Evolutionary conservation across 352 stramenopile genomes (phyloP).

Genomic region (Pilasporangium apinafurcum): DNA sequence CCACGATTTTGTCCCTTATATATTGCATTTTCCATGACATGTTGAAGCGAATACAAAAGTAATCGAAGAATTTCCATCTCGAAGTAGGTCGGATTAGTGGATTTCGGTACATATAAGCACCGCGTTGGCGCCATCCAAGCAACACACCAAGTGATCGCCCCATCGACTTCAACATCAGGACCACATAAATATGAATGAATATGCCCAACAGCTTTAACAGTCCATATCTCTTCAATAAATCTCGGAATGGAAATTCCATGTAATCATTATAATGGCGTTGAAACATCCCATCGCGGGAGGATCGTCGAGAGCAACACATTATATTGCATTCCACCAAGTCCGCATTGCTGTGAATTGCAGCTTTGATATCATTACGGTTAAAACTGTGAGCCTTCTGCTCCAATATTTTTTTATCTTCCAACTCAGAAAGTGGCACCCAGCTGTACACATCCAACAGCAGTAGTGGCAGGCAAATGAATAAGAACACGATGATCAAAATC

Average conservation of each 20-base stretch:
- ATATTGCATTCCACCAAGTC: conserved; percentile 20
- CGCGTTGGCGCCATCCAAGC: conserved; percentile 25
- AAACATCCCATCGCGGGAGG: background rate
- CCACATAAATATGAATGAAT: conserved; percentile 44
- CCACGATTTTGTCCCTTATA: conserved; percentile 48
- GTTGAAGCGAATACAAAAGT: conserved; percentile 52
- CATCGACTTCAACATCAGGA: conserved; percentile 47
- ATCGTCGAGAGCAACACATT: background rate
- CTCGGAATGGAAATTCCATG: conserved; percentile 14
- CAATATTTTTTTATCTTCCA: conserved; percentile 20
- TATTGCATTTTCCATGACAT: conserved; percentile 51
- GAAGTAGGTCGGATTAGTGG: conserved; percentile 12
- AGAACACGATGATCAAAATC: conserved; percentile 31
- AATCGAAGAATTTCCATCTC: conserved; percentile 22
- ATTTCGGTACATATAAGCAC: conserved; percentile 41
- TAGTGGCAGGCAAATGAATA: conserved; percentile 47
- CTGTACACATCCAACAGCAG: conserved; percentile 53
- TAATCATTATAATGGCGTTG: conserved; percentile 35
- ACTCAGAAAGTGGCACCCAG: conserved; percentile 41
- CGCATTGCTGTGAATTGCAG: conserved; percentile 50
- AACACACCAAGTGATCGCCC: conserved; percentile 24
- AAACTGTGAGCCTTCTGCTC: conserved; percentile 18
- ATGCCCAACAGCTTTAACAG: conserved; percentile 26
- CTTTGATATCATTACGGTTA: conserved; percentile 26
- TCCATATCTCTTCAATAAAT: conserved; percentile 36